phyloP scores from a whole-genome alignment of 148 eudicot species.

The Rhododendron mucronatum region DNA sequence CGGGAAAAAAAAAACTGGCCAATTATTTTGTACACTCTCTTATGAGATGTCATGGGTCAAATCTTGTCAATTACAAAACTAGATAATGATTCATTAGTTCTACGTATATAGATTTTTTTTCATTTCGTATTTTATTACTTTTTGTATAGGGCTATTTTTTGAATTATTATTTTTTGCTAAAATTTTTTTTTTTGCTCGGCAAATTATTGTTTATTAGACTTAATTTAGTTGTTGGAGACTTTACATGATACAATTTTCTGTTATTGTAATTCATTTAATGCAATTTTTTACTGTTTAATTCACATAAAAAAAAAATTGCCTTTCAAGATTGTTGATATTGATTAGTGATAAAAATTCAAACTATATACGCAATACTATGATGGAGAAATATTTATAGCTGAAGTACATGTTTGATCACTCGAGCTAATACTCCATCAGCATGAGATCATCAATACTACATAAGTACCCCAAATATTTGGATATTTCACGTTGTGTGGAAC shows the following conservation, averaged over 20 bases:
- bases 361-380: background rate
- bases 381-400: no score
- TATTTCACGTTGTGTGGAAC: background rate
- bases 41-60: background rate
- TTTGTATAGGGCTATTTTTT: no score
- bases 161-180: no score
- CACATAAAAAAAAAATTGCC: background rate
- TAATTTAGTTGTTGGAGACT: background rate
- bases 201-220: background rate
- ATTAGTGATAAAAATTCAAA: background rate
- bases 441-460: background rate
- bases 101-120: background rate
- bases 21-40: no score
- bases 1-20: no score
- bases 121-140: no score
- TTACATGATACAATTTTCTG: background rate
- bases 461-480: background rate
- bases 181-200: no score
- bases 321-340: background rate
- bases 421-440: background rate
- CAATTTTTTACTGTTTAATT: no score
- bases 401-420: background rate
- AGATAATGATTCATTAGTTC: no score
- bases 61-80: no score
- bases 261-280: no score